Percentiles rank a stretch among this genome's conserved stretches.
Evolutionary conservation across 495 filamentous ascomycete species (phyloP).

Genomic region (Lophiotrema nucula): DNA sequence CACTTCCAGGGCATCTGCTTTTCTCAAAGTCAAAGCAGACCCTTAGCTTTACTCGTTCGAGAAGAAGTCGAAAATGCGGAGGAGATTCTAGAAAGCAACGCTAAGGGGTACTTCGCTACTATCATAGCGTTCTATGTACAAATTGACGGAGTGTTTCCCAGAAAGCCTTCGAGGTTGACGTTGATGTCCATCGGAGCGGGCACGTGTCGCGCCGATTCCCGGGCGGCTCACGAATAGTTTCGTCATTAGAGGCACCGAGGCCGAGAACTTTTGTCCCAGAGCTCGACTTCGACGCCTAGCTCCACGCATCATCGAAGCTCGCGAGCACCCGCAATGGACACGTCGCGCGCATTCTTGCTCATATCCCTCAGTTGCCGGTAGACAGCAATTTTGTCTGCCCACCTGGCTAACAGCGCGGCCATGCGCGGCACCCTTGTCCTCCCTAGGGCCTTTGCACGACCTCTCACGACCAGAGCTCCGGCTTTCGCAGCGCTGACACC

Average conservation of each 20-base stretch:
- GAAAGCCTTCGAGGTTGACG: too few species aligned
- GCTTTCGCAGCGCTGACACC: conserved; percentile 40
- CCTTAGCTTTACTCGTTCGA: too few species aligned
- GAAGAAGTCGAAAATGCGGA: too few species aligned
- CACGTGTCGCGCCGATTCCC: too few species aligned
- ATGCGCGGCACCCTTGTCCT: conserved; percentile 33
- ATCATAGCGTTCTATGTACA: too few species aligned
- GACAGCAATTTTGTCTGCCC: neutral
- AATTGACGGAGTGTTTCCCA: too few species aligned
- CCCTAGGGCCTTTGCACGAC: conserved; percentile 26
- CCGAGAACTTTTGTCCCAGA: neutral
- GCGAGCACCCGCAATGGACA: neutral
- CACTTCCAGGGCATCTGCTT: too few species aligned
- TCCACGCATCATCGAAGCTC: neutral
- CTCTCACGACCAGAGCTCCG: conserved; percentile 40
- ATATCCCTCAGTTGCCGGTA: neutral
- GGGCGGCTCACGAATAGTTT: neutral
- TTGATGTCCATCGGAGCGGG: too few species aligned
- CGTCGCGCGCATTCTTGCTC: neutral
- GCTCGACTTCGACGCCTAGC: neutral
- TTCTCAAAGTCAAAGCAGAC: too few species aligned
- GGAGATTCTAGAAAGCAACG: too few species aligned
- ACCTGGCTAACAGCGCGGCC: neutral
- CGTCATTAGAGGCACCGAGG: neutral
- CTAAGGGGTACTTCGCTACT: too few species aligned